phyloP scores from a whole-genome alignment of 371 early-diverging fungal genomes.

The Mortierella sp. region DNA sequence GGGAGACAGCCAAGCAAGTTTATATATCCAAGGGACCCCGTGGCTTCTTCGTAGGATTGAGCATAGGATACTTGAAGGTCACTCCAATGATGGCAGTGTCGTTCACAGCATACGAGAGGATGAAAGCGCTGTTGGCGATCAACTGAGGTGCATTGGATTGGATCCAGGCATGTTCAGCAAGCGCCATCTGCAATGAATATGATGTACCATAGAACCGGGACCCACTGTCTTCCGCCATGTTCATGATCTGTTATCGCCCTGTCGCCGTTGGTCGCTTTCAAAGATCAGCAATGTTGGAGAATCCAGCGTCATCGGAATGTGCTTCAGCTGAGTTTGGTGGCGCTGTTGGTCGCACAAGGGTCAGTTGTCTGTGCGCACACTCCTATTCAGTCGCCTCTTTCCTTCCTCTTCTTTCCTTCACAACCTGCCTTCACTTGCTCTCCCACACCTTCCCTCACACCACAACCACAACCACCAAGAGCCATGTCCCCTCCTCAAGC shows the following conservation, averaged over 20 bases:
- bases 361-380: too few relatives aligned
- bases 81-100: conserved; percentile 90
- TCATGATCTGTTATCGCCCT: too few relatives aligned
- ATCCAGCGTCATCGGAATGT: too few relatives aligned
- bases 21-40: conserved; percentile 70
- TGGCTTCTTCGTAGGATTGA: conserved; percentile 93
- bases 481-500: conserved; percentile 11
- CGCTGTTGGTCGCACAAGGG: too few relatives aligned
- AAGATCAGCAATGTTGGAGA: too few relatives aligned
- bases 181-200: too few relatives aligned
- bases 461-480: neutral
- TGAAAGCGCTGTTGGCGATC: conserved; percentile 71
- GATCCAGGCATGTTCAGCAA: too few relatives aligned
- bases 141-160: too few relatives aligned
- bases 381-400: neutral
- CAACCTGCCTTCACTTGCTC: neutral
- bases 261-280: too few relatives aligned
- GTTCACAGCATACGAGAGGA: conserved; percentile 84
- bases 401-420: neutral
- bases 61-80: conserved; percentile 94
- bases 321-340: too few relatives aligned
- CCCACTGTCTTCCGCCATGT: too few relatives aligned
- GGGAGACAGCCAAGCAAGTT: conserved; percentile 68
- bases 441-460: neutral
- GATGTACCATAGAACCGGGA: too few relatives aligned